phyloP scores from a whole-genome alignment of 352 stramenopile genomes.

The Lagenidium giganteum region DNA sequence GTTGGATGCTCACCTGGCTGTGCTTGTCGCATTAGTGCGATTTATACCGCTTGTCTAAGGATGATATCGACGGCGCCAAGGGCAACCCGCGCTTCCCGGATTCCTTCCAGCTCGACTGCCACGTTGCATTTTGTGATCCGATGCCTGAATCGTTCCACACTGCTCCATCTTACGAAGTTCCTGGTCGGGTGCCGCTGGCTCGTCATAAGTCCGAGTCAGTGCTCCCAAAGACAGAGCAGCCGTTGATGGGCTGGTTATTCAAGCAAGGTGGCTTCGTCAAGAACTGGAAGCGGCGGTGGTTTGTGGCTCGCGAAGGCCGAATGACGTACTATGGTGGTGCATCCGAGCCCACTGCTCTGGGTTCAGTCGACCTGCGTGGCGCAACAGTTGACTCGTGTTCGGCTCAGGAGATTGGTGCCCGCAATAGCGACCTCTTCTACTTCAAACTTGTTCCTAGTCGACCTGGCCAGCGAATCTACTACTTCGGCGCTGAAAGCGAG shows the following conservation, averaged over 20 bases:
- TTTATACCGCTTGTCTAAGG: conserved; percentile 43
- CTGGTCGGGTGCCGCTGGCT: background rate
- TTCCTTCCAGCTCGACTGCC: conserved; percentile 50
- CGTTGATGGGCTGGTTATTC: conserved; percentile 68
- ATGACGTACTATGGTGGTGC: conserved; percentile 72
- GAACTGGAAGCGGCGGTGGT: conserved; percentile 85
- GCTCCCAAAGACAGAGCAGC: conserved; percentile 10
- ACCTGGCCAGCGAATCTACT: conserved; percentile 61
- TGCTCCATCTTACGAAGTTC: too few species aligned
- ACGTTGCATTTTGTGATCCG: conserved; percentile 25
- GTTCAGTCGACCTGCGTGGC: conserved; percentile 50
- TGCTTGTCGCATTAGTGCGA: conserved; percentile 23
- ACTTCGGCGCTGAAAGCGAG: conserved; percentile 64
- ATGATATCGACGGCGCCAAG: conserved; percentile 54
- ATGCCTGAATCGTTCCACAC: too few species aligned
- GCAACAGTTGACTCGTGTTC: conserved; percentile 55
- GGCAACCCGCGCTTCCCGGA: conserved; percentile 45
- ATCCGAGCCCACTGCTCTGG: conserved; percentile 62
- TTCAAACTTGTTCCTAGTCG: conserved; percentile 63
- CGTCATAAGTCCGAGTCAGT: conserved; percentile 14
- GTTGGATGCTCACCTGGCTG: background rate
- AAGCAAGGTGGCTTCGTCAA: conserved; percentile 80
- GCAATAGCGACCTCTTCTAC: conserved; percentile 54
- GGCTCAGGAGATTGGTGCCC: conserved; percentile 46
- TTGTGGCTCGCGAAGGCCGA: conserved; percentile 71